Conservation (phyloP, 1,284 basidiomycete species). For the Mycosarcoma maydis region DNA sequence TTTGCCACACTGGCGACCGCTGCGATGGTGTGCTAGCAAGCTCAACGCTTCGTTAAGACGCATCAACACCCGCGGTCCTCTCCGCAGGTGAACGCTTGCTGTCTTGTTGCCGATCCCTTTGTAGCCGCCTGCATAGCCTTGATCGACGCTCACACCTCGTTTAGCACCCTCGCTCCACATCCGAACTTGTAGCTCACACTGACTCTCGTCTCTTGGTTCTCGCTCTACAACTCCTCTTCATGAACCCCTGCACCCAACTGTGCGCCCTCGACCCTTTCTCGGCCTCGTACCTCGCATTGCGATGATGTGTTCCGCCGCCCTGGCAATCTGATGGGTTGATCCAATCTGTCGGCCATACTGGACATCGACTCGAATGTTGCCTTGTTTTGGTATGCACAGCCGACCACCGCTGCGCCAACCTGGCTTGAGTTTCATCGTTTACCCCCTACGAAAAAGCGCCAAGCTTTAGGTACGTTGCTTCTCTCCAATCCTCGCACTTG, state of each 20-base stretch:
- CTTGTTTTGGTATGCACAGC: constrained; percentile 6
- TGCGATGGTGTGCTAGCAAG: constrained; percentile 2
- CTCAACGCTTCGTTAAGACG: constrained; percentile 1
- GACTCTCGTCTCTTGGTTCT: constrained; percentile 6
- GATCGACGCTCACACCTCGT: constrained; percentile 17
- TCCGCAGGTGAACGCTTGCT: constrained; percentile 2
- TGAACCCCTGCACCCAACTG: constrained; percentile 1
- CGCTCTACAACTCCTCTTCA: not conserved
- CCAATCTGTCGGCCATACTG: not conserved
- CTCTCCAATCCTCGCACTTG: not conserved
- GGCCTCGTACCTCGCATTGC: constrained; percentile 5
- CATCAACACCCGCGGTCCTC: constrained; percentile 4
- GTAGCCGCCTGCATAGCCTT: not conserved
- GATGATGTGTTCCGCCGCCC: constrained; percentile 21
- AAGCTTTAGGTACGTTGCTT: constrained; percentile 19
- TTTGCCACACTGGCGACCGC: constrained; percentile 8
- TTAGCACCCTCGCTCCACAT: constrained; percentile 8
- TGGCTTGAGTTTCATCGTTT: constrained; percentile 5
- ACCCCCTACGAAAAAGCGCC: constrained; percentile 11
- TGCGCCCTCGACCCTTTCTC: constrained; percentile 20
- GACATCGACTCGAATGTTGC: not conserved
- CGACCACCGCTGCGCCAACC: not conserved
- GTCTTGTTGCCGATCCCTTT: constrained; percentile 15
- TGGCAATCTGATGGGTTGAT: not conserved
- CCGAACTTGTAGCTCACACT: not conserved